Conservation (phyloP, 768 basidiomycete species). For the Phlegmacium glaucopus region DNA sequence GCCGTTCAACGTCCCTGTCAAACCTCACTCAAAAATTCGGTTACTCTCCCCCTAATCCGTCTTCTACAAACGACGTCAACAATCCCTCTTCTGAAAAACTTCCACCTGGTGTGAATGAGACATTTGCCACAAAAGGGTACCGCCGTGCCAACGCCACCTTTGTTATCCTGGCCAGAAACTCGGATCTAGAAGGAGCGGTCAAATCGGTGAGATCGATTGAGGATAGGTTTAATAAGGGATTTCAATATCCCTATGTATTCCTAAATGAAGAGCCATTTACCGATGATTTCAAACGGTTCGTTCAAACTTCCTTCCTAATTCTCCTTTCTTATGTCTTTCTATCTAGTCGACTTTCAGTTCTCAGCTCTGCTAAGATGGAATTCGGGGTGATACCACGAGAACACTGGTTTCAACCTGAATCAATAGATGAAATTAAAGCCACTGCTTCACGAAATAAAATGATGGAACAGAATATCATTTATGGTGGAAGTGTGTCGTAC, state of each 20-base stretch:
- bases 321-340: not conserved
- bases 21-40: conserved; percentile 25
- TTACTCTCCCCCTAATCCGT: not conserved
- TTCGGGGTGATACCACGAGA: conserved; percentile 64
- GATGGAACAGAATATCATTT: conserved; percentile 44
- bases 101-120: conserved; percentile 11
- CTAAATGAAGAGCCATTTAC: conserved; percentile 81
- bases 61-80: not conserved
- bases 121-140: conserved; percentile 13
- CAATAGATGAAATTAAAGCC: conserved; percentile 71
- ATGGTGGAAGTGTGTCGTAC: conserved; percentile 37
- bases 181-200: conserved; percentile 59
- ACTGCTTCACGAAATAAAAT: conserved; percentile 54
- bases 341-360: conserved; percentile 22
- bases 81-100: conserved; percentile 13
- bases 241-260: conserved; percentile 81
- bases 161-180: conserved; percentile 61
- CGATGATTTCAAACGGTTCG: conserved; percentile 69
- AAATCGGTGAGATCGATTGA: conserved; percentile 74
- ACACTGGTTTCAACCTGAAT: conserved; percentile 73
- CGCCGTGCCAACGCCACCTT: conserved; percentile 39
- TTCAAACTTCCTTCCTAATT: conserved; percentile 4
- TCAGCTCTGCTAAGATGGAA: conserved; percentile 27
- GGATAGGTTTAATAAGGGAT: conserved; percentile 76
- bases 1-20: conserved; percentile 42